Percentiles rank a stretch among this genome's conserved stretches.
phyloP scores from a whole-genome alignment of 441 rosid genomes.

The Erysimum pusillum region DNA sequence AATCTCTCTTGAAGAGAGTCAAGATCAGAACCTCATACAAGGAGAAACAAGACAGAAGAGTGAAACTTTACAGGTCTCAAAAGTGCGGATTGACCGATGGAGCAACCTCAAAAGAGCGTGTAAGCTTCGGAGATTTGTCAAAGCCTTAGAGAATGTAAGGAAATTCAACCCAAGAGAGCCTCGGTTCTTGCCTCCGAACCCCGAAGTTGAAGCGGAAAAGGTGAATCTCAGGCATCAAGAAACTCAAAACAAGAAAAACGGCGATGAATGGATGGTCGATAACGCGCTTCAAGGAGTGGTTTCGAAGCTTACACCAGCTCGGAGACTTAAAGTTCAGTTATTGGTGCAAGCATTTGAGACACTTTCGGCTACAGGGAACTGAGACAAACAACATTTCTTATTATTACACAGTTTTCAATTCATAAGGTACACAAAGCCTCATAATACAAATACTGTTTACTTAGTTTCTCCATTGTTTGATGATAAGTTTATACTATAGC shows the following conservation, averaged over 20 bases:
- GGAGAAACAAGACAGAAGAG: slow-evolving; percentile 34
- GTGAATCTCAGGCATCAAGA: slow-evolving; percentile 75
- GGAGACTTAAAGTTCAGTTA: slow-evolving; percentile 76
- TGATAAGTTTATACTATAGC: slow-evolving; percentile 2
- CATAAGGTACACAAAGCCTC: slow-evolving; percentile 37
- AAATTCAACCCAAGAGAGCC: slow-evolving; percentile 64
- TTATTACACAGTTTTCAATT: not conserved
- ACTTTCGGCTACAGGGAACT: slow-evolving; percentile 51
- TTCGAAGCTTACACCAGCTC: slow-evolving; percentile 78
- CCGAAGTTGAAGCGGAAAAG: slow-evolving; percentile 63
- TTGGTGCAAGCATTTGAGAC: slow-evolving; percentile 94
- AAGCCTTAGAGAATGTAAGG: slow-evolving; percentile 77
- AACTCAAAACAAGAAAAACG: slow-evolving; percentile 62
- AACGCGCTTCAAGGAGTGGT: slow-evolving; percentile 81
- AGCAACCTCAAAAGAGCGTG: slow-evolving; percentile 76
- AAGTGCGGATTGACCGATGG: slow-evolving; percentile 64
- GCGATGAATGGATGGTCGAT: slow-evolving; percentile 96
- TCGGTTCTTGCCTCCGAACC: slow-evolving; percentile 56
- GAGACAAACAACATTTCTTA: slow-evolving; percentile 42
- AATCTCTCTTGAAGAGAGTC: slow-evolving; percentile 68
- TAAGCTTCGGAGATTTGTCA: slow-evolving; percentile 76
- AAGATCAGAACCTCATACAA: slow-evolving; percentile 49
- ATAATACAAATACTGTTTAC: not conserved
- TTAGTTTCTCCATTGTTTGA: slow-evolving; percentile 21
- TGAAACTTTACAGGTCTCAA: slow-evolving; percentile 44